phyloP scores from a whole-genome alignment of 345 rosid genomes.

The Raphanus sativus region DNA sequence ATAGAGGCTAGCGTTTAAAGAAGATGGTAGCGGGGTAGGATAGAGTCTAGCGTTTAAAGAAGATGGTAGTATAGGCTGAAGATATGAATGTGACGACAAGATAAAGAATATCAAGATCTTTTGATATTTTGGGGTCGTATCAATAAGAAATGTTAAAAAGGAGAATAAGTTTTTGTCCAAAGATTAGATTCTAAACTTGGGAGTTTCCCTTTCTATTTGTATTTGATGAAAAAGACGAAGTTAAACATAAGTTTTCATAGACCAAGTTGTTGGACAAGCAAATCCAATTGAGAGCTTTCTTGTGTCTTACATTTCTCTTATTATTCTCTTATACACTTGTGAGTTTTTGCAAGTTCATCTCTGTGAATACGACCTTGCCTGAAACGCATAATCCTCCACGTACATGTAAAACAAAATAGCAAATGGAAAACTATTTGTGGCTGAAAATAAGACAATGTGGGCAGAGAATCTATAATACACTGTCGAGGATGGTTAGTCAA shows the following conservation, averaged over 20 bases:
- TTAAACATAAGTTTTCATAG: background rate
- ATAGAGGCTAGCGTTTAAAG: too few relatives aligned
- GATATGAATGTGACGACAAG: slow-evolving; percentile 14
- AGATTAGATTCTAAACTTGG: background rate
- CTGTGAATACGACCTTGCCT: background rate
- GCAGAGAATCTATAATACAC: slow-evolving; percentile 11
- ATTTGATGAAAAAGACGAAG: background rate
- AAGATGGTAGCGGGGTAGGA: too few relatives aligned
- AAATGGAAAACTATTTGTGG: slow-evolving; percentile 8
- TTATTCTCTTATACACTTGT: background rate
- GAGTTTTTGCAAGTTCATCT: slow-evolving; percentile 9
- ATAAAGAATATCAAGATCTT: background rate
- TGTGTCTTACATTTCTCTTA: slow-evolving; percentile 6
- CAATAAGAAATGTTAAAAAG: background rate
- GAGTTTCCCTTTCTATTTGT: background rate
- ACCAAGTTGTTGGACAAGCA: slow-evolving; percentile 12
- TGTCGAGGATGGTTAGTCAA: slow-evolving; percentile 13
- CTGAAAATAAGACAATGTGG: slow-evolving; percentile 17
- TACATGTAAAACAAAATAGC: background rate
- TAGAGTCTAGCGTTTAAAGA: background rate
- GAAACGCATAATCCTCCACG: background rate
- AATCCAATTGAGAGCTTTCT: background rate
- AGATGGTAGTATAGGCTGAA: background rate
- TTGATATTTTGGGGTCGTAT: background rate
- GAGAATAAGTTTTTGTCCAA: background rate